A percentile compares a stretch with the other conserved stretches of the same genome.
Evolutionary conservation across 441 rosid genomes (phyloP).

Genomic region (Isatis lusitanica): DNA sequence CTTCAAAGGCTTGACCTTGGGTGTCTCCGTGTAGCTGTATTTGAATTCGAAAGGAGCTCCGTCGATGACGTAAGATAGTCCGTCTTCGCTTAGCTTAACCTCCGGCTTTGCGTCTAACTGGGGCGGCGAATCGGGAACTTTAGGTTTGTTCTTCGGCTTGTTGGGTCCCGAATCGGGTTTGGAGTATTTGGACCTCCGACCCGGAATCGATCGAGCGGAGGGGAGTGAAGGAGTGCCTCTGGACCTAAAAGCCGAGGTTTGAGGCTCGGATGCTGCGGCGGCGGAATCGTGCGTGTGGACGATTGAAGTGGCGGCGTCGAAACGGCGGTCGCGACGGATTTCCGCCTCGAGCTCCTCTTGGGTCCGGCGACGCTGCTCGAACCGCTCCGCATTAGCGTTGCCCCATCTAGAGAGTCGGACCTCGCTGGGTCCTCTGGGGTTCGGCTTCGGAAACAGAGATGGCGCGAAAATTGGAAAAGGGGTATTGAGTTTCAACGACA

Average conservation of each 20-base stretch:
- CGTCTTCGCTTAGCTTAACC: constrained; percentile 65
- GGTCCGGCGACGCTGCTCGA: constrained; percentile 62
- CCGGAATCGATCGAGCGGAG: constrained; percentile 69
- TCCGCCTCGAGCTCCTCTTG: constrained; percentile 74
- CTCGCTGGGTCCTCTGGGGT: constrained; percentile 44
- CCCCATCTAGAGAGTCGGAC: constrained; percentile 77
- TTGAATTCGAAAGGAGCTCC: constrained; percentile 97
- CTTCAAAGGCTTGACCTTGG: constrained; percentile 74
- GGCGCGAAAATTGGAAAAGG: constrained; percentile 64
- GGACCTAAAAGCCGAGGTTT: constrained; percentile 50
- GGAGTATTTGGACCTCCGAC: constrained; percentile 73
- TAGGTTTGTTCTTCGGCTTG: constrained; percentile 46
- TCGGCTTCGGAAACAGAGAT: constrained; percentile 29
- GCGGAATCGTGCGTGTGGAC: constrained; percentile 34
- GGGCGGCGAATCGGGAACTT: constrained; percentile 35
- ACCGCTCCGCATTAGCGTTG: constrained; percentile 70
- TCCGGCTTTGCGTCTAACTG: constrained; percentile 51
- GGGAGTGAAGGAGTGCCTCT: constrained; percentile 75
- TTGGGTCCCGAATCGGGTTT: constrained; percentile 47
- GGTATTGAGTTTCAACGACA: constrained; percentile 69
- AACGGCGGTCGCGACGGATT: constrained; percentile 69
- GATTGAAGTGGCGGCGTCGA: constrained; percentile 55
- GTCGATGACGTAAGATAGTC: constrained; percentile 68
- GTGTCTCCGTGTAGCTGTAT: constrained; percentile 94
- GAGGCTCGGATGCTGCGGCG: constrained; percentile 33